phyloP scores from a whole-genome alignment of 108 stramenopile genomes.

The Skeletonema tropicum region DNA sequence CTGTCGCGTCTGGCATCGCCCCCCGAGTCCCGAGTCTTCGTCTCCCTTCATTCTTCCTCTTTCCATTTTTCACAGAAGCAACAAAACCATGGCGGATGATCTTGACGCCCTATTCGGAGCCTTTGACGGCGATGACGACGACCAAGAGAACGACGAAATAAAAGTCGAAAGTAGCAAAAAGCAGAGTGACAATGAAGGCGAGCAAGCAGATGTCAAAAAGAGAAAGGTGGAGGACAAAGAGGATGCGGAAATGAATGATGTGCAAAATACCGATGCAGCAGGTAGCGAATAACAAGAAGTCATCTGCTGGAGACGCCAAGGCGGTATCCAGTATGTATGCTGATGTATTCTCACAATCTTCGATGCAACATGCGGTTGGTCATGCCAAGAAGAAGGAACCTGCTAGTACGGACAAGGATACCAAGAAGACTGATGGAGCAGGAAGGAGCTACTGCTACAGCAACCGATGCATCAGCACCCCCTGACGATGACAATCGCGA shows the following conservation, averaged over 20 bases:
- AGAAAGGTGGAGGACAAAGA: constrained; percentile 16
- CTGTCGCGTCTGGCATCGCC: too few relatives aligned
- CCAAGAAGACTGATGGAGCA: constrained; percentile 33
- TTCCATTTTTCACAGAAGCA: too few relatives aligned
- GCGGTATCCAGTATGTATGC: constrained; percentile 48
- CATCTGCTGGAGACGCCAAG: constrained; percentile 13
- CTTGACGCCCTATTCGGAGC: constrained; percentile 88
- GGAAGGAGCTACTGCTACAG: not conserved
- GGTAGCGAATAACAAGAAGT: not conserved
- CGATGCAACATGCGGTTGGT: constrained; percentile 30
- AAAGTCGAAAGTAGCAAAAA: constrained; percentile 2
- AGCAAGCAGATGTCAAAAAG: constrained; percentile 1
- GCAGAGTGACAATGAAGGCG: constrained; percentile 1
- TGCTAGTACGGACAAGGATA: constrained; percentile 38
- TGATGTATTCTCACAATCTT: constrained; percentile 37
- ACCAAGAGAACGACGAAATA: constrained; percentile 6
- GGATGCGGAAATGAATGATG: constrained; percentile 17
- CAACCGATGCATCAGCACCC: constrained; percentile 6
- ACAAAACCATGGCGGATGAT: constrained; percentile 63
- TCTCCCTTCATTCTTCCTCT: not conserved
- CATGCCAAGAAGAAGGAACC: constrained; percentile 22
- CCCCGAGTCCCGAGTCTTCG: too few relatives aligned
- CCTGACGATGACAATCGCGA: constrained; percentile 49
- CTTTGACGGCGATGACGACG: constrained; percentile 72
- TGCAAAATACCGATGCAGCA: constrained; percentile 10